Percentiles rank a stretch among this genome's conserved stretches.
phyloP scores from a whole-genome alignment of 148 eudicot species.

The Camellia lanceoleosa region DNA sequence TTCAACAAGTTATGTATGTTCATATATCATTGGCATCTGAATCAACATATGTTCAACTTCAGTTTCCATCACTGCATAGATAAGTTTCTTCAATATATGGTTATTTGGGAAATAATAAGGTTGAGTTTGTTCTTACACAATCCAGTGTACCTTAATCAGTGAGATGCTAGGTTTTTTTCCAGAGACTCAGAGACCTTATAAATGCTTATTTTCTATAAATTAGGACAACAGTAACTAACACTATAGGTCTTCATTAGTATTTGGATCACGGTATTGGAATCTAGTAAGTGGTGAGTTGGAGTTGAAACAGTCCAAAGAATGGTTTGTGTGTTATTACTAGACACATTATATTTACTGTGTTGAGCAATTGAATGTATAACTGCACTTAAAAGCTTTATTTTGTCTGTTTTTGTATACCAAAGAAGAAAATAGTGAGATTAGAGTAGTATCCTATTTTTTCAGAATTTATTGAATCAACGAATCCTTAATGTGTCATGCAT shows the following conservation, averaged over 20 bases:
- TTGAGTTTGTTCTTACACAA: not conserved
- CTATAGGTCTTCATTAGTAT: not conserved
- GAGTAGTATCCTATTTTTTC: no score
- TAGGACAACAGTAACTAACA: not conserved
- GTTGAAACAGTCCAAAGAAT: not conserved
- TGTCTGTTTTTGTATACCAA: no score
- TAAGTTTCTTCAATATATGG: not conserved
- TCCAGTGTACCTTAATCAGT: not conserved
- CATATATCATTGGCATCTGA: not conserved
- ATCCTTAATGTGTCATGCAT: no score
- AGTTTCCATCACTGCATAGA: not conserved
- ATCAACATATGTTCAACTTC: not conserved
- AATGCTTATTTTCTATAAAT: not conserved
- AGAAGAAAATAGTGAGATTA: no score
- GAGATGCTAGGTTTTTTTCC: not conserved
- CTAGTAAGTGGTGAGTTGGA: not conserved
- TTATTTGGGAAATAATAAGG: not conserved
- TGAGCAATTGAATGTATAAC: no score
- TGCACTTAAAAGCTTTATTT: no score
- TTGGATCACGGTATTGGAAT: not conserved
- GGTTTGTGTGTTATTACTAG: not conserved
- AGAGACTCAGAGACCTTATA: not conserved
- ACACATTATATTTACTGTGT: not conserved
- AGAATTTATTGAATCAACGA: no score
- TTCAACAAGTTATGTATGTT: not conserved